Conservation (phyloP, 2,329 filamentous ascomycete genomes). For the Botrytis deweyae region DNA sequence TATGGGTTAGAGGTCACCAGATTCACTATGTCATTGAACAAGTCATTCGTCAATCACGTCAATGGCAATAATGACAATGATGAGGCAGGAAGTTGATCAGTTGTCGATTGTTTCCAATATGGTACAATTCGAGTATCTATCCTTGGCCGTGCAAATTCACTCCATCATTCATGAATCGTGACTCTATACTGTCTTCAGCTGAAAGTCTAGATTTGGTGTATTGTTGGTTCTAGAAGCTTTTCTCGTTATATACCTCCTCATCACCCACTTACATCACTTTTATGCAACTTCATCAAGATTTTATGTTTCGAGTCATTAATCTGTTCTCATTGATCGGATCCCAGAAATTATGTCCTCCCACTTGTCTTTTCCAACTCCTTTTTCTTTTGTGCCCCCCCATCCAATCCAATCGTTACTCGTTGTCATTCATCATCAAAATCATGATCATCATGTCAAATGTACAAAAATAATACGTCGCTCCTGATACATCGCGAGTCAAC, state of each 20-base stretch:
- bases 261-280: background rate
- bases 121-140: background rate
- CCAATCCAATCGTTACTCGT: constrained; percentile 2
- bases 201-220: background rate
- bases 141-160: background rate
- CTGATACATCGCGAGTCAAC: constrained; percentile 5
- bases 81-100: background rate
- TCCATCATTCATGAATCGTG: background rate
- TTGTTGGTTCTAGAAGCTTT: background rate
- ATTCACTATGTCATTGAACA: background rate
- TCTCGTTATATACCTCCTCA: background rate
- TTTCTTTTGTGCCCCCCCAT: background rate
- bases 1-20: background rate
- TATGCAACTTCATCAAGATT: constrained; percentile 5
- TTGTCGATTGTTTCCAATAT: constrained; percentile 1
- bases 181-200: background rate
- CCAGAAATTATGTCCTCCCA: constrained; percentile 5
- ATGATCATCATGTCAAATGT: constrained; percentile 13
- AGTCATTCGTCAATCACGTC: background rate
- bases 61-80: background rate
- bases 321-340: constrained; percentile 1
- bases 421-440: constrained; percentile 20
- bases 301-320: constrained; percentile 7
- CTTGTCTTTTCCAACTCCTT: background rate
- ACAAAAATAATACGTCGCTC: constrained; percentile 13